Percentiles rank a stretch among this genome's conserved stretches.
phyloP scores from a whole-genome alignment of 306 rosid species.

The Adenanthera pavonina region DNA sequence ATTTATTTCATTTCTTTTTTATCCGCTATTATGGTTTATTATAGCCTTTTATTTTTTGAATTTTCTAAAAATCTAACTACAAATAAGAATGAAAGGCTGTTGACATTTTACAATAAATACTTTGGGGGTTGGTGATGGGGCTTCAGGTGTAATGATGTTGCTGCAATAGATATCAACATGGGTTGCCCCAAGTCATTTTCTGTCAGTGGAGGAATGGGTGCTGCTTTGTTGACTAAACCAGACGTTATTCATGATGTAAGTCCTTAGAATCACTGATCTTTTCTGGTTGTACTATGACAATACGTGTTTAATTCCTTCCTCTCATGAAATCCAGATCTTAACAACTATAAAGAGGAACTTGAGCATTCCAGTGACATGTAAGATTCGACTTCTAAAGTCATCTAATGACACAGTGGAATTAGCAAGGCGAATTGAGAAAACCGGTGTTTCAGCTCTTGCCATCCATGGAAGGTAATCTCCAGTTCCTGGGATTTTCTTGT shows the following conservation, averaged over 20 bases:
- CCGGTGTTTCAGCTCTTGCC: slow-evolving; percentile 87
- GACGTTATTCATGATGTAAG: slow-evolving; percentile 88
- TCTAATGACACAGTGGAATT: slow-evolving; percentile 82
- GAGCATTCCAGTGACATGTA: slow-evolving; percentile 84
- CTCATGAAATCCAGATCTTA: slow-evolving; percentile 63
- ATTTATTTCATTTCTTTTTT: neutral
- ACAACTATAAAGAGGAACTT: slow-evolving; percentile 86
- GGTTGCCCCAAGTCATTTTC: slow-evolving; percentile 95
- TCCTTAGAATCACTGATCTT: slow-evolving; percentile 21
- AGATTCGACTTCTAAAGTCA: slow-evolving; percentile 79
- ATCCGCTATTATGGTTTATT: neutral
- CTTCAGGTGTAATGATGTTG: slow-evolving; percentile 79
- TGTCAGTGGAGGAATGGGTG: slow-evolving; percentile 94
- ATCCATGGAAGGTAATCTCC: slow-evolving; percentile 88
- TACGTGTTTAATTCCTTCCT: slow-evolving; percentile 31
- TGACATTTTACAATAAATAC: slow-evolving; percentile 17
- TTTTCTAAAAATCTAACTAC: neutral
- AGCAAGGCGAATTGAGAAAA: slow-evolving; percentile 83
- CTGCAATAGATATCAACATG: slow-evolving; percentile 93
- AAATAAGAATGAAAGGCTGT: slow-evolving; percentile 1
- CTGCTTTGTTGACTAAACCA: slow-evolving; percentile 78
- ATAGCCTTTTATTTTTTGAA: neutral
- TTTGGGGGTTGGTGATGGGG: slow-evolving; percentile 21
- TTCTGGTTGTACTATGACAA: slow-evolving; percentile 16
- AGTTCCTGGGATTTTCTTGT: slow-evolving; percentile 7